Evolutionary conservation across 192 early-diverging fungal genomes (phyloP).

Genomic region (Spinellus fusiger): DNA sequence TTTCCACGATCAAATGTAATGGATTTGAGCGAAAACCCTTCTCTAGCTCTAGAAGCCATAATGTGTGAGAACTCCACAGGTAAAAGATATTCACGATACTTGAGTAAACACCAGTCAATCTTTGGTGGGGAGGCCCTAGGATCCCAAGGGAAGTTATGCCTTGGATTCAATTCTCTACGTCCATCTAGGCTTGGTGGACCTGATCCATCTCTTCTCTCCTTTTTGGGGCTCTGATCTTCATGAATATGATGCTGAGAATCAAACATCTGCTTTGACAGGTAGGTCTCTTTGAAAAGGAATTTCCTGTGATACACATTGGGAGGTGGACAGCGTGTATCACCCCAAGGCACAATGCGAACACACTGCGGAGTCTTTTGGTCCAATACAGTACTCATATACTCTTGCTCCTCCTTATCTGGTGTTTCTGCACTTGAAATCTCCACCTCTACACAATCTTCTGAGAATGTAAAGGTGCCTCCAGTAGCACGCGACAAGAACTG

Average conservation of each 20-base stretch:
- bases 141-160: slow-evolving; percentile 64
- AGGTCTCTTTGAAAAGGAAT: slow-evolving; percentile 13
- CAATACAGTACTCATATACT: background rate
- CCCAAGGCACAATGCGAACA: background rate
- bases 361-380: too few species aligned
- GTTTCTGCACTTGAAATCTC: background rate
- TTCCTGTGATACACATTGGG: slow-evolving; percentile 10
- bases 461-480: slow-evolving; percentile 64
- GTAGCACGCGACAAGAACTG: slow-evolving; percentile 61
- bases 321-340: background rate
- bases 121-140: slow-evolving; percentile 53
- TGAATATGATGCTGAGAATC: background rate
- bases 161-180: background rate
- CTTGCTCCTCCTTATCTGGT: background rate
- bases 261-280: background rate
- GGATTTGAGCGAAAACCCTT: slow-evolving; percentile 66
- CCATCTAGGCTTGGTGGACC: background rate
- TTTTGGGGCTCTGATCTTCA: slow-evolving; percentile 3
- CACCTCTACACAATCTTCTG: slow-evolving; percentile 57
- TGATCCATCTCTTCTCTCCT: background rate
- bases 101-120: slow-evolving; percentile 53
- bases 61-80: slow-evolving; percentile 56
- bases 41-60: slow-evolving; percentile 59
- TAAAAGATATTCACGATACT: slow-evolving; percentile 64
- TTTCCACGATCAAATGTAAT: slow-evolving; percentile 42